Conservation (phyloP, 768 basidiomycete genomes). For the Tremella mesenterica region DNA sequence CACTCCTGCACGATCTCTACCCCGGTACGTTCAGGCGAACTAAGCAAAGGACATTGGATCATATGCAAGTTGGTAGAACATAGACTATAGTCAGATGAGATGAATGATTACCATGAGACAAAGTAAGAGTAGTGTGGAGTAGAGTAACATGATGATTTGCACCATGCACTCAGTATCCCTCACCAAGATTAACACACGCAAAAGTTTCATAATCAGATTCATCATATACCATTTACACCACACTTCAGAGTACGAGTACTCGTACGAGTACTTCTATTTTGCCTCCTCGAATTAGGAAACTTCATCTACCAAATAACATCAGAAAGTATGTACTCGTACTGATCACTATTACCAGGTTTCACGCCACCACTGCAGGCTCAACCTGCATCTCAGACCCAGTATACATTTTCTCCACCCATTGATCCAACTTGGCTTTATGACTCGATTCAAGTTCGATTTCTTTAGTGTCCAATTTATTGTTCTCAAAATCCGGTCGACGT, state of each 20-base stretch:
- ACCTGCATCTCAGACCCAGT: background rate
- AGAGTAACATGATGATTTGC: too few relatives aligned
- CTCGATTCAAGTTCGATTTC: slow-evolving; percentile 3
- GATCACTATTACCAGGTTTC: background rate
- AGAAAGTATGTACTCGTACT: background rate
- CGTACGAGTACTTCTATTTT: background rate
- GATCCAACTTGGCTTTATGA: slow-evolving; percentile 14
- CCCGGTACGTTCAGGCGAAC: too few relatives aligned
- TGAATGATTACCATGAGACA: too few relatives aligned
- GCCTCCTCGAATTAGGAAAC: background rate
- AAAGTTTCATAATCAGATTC: too few relatives aligned
- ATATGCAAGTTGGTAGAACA: too few relatives aligned
- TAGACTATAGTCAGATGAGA: too few relatives aligned
- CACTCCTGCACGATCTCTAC: too few relatives aligned
- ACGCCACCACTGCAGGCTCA: background rate
- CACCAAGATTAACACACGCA: too few relatives aligned
- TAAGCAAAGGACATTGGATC: too few relatives aligned
- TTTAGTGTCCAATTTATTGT: slow-evolving; percentile 3
- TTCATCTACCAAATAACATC: background rate
- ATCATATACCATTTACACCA: background rate
- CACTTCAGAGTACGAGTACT: background rate
- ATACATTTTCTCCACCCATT: slow-evolving; percentile 14
- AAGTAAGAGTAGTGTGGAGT: too few relatives aligned
- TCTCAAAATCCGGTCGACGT: slow-evolving; percentile 12
- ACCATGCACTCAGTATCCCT: too few relatives aligned